Conservation (phyloP, 495 filamentous ascomycete genomes). For the Diplogelasinospora grovesii region DNA sequence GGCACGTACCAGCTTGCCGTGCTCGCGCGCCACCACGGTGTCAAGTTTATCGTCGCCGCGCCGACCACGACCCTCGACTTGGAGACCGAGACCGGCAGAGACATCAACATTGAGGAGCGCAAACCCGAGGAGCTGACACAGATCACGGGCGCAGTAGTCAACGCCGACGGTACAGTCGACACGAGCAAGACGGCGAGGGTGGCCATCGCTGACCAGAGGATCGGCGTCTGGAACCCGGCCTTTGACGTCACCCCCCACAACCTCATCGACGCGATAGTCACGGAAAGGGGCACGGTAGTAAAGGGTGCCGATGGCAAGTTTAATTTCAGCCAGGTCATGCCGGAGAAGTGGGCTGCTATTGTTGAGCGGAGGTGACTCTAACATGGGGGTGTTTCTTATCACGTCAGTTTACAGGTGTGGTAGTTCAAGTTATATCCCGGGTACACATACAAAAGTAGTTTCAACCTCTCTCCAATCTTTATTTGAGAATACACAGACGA, state of each 20-base stretch:
- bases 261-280: conserved; percentile 90
- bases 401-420: too few species aligned
- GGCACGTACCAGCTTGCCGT: conserved; percentile 92
- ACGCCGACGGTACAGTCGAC: conserved; percentile 43
- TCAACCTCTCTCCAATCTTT: too few species aligned
- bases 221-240: conserved; percentile 89
- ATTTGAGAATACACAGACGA: too few species aligned
- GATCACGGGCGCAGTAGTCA: conserved; percentile 64
- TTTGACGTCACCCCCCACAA: conserved; percentile 88
- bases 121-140: conserved; percentile 70
- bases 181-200: conserved; percentile 55
- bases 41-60: conserved; percentile 93
- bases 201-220: conserved; percentile 71
- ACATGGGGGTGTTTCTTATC: conserved; percentile 6
- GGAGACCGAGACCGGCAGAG: conserved; percentile 61
- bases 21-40: conserved; percentile 72
- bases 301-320: conserved; percentile 70
- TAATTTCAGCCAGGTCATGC: conserved; percentile 52
- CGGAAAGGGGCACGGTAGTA: conserved; percentile 81
- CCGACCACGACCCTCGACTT: conserved; percentile 92
- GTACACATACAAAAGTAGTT: too few species aligned
- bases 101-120: conserved; percentile 86
- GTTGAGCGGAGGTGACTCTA: conserved; percentile 12
- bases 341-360: conserved; percentile 40
- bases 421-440: neutral